These are phyloP conservation scores for Pichia norvegensis DNA, from an alignment of 1,139 yeast genomes.

Conservation along the genomic window DNA sequence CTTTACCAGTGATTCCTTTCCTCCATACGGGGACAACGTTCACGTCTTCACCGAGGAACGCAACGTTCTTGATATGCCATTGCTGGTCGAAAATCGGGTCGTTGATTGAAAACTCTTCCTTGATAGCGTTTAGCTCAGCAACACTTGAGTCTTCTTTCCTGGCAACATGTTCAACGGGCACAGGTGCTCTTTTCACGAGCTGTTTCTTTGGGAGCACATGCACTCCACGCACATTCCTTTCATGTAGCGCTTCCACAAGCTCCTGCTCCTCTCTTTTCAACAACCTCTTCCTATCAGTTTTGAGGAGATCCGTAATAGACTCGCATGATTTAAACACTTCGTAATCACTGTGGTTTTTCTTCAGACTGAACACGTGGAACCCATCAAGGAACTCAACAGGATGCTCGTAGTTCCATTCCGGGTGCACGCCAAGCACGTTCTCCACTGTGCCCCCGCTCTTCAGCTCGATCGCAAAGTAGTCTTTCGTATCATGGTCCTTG, in stretches of 20 bases:
- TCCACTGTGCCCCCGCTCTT: conserved; percentile 20
- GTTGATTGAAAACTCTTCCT: conserved; percentile 50
- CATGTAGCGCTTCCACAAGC: conserved; percentile 21
- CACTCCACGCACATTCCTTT: conserved; percentile 34
- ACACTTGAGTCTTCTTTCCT: conserved; percentile 32
- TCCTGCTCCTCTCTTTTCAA: conserved; percentile 22
- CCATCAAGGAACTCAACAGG: conserved; percentile 49
- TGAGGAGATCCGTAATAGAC: conserved; percentile 9
- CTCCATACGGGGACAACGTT: conserved; percentile 85
- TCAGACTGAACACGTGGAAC: conserved; percentile 55
- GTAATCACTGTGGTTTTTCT: conserved; percentile 26
- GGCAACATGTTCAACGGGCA: conserved; percentile 12
- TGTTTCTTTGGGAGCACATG: conserved; percentile 44
- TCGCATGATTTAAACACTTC: conserved; percentile 29
- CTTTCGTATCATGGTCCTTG: conserved; percentile 35
- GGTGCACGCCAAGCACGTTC: conserved; percentile 33
- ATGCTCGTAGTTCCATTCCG: conserved; percentile 48
- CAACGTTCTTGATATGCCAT: conserved; percentile 82
- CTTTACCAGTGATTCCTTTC: conserved; percentile 73
- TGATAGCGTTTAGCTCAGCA: conserved; percentile 35
- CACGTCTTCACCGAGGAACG: conserved; percentile 72
- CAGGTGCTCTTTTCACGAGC: conserved; percentile 40
- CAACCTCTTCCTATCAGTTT: conserved; percentile 20
- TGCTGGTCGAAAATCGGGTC: conserved; percentile 80
- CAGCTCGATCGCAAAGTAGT: conserved; percentile 56